Percentiles rank a stretch among this genome's conserved stretches.
Evolutionary conservation across 306 rosid species (phyloP).

Genomic region (Quercus aquifolioides): DNA sequence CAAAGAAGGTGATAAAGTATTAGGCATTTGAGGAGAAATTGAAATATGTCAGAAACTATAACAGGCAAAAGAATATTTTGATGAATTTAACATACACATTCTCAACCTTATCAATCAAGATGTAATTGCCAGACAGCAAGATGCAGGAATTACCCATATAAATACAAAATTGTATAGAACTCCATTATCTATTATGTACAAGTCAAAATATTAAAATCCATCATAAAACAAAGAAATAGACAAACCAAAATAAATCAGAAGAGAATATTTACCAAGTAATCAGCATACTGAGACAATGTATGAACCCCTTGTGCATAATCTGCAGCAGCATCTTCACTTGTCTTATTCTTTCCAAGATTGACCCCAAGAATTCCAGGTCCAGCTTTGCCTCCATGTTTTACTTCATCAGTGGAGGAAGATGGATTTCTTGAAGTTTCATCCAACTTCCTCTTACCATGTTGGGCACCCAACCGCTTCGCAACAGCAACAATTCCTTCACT

Average conservation of each 20-base stretch:
- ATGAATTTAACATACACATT: too few species aligned
- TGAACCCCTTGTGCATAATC: slow-evolving; percentile 98
- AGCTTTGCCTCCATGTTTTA: slow-evolving; percentile 89
- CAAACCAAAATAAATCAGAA: background rate
- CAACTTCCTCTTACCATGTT: slow-evolving; percentile 94
- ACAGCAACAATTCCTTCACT: slow-evolving; percentile 97
- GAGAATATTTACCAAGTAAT: slow-evolving; percentile 68
- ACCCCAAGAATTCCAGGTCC: slow-evolving; percentile 99
- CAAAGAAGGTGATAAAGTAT: too few species aligned
- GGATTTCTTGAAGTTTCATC: slow-evolving; percentile 76
- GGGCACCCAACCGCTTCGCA: slow-evolving; percentile 91
- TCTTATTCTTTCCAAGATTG: slow-evolving; percentile 95
- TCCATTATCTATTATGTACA: background rate
- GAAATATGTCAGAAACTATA: too few species aligned
- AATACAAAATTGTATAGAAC: background rate
- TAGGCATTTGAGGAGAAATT: too few species aligned
- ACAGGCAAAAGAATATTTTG: too few species aligned
- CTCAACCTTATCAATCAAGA: too few species aligned
- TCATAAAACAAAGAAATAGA: background rate
- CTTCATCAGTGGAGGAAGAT: slow-evolving; percentile 60
- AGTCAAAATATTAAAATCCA: background rate
- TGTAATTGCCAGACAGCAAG: too few species aligned
- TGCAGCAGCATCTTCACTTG: slow-evolving; percentile 92
- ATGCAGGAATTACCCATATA: background rate
- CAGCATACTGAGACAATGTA: slow-evolving; percentile 95